These are phyloP conservation scores for Penicillium sp. DNA, from an alignment of 2,329 filamentous ascomycete species.

Conservation along the genomic window DNA sequence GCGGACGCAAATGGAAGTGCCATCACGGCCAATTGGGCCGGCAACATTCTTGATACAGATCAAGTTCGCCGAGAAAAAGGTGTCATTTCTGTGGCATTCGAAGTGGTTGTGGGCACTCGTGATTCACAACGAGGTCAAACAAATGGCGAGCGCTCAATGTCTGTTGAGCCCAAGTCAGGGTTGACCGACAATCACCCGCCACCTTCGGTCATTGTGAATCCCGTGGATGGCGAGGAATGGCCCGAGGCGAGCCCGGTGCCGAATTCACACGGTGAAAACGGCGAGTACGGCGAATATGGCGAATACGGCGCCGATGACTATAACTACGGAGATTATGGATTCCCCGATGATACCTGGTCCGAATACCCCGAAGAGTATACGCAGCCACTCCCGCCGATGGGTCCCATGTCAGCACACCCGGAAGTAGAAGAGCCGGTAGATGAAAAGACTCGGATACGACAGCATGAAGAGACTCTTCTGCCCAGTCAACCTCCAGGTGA, in stretches of 20 bases:
- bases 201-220: conserved; percentile 8
- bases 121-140: conserved; percentile 65
- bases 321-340: conserved; percentile 30
- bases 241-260: conserved; percentile 23
- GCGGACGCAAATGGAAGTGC: conserved; percentile 33
- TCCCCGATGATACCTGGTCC: conserved; percentile 25
- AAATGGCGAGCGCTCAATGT: conserved; percentile 33
- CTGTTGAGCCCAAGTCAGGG: conserved; percentile 30
- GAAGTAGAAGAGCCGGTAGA: conserved; percentile 62
- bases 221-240: conserved; percentile 30
- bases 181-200: conserved; percentile 12
- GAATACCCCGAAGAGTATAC: conserved; percentile 29
- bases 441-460: conserved; percentile 78
- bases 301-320: conserved; percentile 26
- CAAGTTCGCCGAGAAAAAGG: conserved; percentile 83
- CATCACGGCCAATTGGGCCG: conserved; percentile 43
- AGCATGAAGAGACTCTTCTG: conserved; percentile 73
- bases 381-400: conserved; percentile 24
- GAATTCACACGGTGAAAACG: conserved; percentile 20
- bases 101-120: conserved; percentile 80
- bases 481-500: conserved; percentile 71
- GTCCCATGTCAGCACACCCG: conserved; percentile 39
- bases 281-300: conserved; percentile 16
- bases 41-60: conserved; percentile 82
- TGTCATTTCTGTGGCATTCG: conserved; percentile 82